These are phyloP conservation scores for Apiotrichum mycotoxinovorans DNA, from an alignment of 1,284 basidiomycete genomes.

Conservation along the genomic window DNA sequence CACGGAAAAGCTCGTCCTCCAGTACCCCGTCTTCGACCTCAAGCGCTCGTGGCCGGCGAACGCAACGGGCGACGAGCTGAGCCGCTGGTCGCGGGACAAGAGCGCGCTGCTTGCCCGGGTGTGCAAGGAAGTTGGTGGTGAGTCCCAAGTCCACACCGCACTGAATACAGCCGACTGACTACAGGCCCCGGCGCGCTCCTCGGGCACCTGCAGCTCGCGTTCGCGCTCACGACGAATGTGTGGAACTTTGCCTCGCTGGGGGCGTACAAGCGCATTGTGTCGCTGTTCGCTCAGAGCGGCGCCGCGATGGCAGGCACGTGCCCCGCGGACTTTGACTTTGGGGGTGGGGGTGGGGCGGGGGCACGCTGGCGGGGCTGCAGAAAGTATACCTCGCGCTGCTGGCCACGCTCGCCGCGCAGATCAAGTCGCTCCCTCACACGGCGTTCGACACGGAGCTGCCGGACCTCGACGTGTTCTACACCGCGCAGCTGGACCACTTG, in stretches of 20 bases:
- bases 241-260: constrained; percentile 49
- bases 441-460: constrained; percentile 51
- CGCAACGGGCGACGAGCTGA: constrained; percentile 50
- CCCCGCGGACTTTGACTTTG: constrained; percentile 1
- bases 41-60: constrained; percentile 50
- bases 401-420: constrained; percentile 37
- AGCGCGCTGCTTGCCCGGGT: constrained; percentile 47
- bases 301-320: constrained; percentile 19
- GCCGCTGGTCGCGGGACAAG: constrained; percentile 50
- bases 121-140: constrained; percentile 38
- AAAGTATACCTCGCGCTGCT: constrained; percentile 22
- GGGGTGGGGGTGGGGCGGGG: no score
- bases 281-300: constrained; percentile 41
- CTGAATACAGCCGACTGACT: no score
- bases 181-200: constrained; percentile 46
- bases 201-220: constrained; percentile 49
- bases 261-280: constrained; percentile 48
- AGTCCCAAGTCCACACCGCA: constrained; percentile 13
- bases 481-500: constrained; percentile 42
- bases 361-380: background rate
- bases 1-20: background rate
- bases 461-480: constrained; percentile 46
- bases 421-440: constrained; percentile 38
- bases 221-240: constrained; percentile 49
- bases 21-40: constrained; percentile 45